These are phyloP conservation scores for Penicillium ochrochloron DNA, from an alignment of 495 filamentous ascomycete species.

Conservation along the genomic window DNA sequence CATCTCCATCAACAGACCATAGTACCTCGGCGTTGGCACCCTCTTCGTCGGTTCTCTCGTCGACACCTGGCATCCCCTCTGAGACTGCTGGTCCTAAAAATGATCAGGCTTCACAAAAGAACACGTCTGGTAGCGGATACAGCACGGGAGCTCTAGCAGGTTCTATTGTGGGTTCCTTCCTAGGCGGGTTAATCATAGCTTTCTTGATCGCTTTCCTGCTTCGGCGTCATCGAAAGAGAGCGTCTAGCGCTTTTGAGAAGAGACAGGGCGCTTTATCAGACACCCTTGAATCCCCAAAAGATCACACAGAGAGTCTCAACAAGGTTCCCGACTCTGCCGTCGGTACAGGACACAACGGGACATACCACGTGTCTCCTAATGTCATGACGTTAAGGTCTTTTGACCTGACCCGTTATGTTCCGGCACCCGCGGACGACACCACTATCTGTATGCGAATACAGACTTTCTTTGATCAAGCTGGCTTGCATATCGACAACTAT, in stretches of 20 bases:
- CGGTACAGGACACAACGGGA: neutral
- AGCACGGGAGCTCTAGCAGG: slow-evolving; percentile 37
- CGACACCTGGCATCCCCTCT: neutral
- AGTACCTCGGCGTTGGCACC: neutral
- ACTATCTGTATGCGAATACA: slow-evolving; percentile 21
- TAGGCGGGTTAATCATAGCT: slow-evolving; percentile 34
- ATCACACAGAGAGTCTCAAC: neutral
- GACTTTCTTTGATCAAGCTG: slow-evolving; percentile 34
- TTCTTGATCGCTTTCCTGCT: slow-evolving; percentile 29
- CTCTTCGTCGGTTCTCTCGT: neutral
- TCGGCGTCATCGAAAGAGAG: slow-evolving; percentile 29
- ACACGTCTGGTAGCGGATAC: neutral
- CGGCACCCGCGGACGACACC: slow-evolving; percentile 33
- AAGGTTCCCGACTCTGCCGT: neutral
- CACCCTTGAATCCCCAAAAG: neutral
- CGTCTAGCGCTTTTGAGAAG: slow-evolving; percentile 1
- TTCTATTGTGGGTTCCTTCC: slow-evolving; percentile 34
- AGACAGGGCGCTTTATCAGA: neutral
- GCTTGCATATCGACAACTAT: slow-evolving; percentile 38
- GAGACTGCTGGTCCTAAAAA: neutral
- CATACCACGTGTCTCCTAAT: neutral
- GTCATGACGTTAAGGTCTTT: neutral
- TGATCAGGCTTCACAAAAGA: neutral
- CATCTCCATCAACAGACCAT: neutral
- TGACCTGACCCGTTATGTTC: slow-evolving; percentile 18